Conservation (phyloP, 2,329 filamentous ascomycete species). For the Sphaceloma murrayae region DNA sequence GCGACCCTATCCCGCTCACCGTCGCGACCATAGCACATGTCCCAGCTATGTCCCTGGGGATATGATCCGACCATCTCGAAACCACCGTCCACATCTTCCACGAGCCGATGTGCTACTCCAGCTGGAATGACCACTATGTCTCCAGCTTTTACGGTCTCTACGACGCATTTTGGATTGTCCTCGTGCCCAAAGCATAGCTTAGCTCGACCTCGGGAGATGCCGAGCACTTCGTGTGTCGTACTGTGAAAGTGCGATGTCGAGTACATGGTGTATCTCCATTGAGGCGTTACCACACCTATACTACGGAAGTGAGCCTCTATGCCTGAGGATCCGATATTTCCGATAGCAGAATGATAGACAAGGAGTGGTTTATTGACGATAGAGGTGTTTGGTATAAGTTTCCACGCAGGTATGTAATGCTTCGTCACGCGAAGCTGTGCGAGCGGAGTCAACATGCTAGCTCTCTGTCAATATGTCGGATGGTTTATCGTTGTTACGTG, state of each 20-base stretch:
- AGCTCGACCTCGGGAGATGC: conserved; percentile 49
- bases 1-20: conserved; percentile 47
- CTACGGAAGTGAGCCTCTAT: conserved; percentile 49
- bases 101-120: conserved; percentile 53
- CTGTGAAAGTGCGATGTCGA: conserved; percentile 56
- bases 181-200: conserved; percentile 58
- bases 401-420: conserved; percentile 50
- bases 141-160: conserved; percentile 46
- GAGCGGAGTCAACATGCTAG: conserved; percentile 34
- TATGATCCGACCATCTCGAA: conserved; percentile 63
- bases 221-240: conserved; percentile 58
- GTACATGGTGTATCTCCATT: conserved; percentile 65
- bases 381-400: conserved; percentile 53
- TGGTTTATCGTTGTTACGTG: too few species aligned
- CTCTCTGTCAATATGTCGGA: neutral
- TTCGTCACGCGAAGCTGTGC: conserved; percentile 47
- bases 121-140: conserved; percentile 58
- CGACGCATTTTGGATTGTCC: conserved; percentile 47
- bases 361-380: conserved; percentile 54
- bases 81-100: conserved; percentile 46
- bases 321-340: conserved; percentile 30
- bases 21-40: conserved; percentile 60
- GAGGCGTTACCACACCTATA: conserved; percentile 48
- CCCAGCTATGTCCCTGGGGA: conserved; percentile 50
- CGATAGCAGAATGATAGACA: conserved; percentile 55